A percentile compares a stretch with the other conserved stretches of the same genome.
Evolutionary conservation across 139 green algal genomes (phyloP).

Genomic region (Chlamydomonas sphaeroides): DNA sequence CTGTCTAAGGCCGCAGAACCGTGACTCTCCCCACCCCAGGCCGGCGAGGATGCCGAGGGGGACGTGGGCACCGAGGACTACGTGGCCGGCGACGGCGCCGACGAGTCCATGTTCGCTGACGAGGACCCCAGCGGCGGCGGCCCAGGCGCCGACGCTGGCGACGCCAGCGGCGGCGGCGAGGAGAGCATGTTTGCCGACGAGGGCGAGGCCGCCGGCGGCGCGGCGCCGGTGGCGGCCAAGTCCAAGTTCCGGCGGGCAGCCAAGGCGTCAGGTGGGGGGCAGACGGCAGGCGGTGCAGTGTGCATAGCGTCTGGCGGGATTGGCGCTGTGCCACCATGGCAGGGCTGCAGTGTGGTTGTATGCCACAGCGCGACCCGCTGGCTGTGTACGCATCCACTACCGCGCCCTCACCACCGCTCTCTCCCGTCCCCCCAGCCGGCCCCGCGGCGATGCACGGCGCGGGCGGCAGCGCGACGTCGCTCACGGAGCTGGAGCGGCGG

Average conservation of each 20-base stretch:
- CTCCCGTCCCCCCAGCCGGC: background rate
- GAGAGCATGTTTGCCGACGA: constrained; percentile 31
- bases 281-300: too few relatives aligned
- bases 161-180: background rate
- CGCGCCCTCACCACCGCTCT: too few relatives aligned
- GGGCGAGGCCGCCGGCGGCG: background rate
- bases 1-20: too few relatives aligned
- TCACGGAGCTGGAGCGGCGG: constrained; percentile 17
- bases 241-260: constrained; percentile 33
- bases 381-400: too few relatives aligned
- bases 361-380: too few relatives aligned
- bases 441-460: background rate
- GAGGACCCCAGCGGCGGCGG: background rate
- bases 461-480: constrained; percentile 2
- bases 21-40: too few relatives aligned
- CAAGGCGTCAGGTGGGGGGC: too few relatives aligned
- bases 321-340: too few relatives aligned
- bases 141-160: background rate
- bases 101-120: constrained; percentile 35
- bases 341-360: too few relatives aligned
- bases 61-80: constrained; percentile 28
- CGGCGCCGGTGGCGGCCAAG: background rate
- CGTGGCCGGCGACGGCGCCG: background rate
- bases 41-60: constrained; percentile 12
- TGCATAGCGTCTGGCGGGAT: too few relatives aligned